A percentile compares a stretch with the other conserved stretches of the same genome.
These are phyloP conservation scores for Zanthoxylum bungeanum DNA, from an alignment of 345 rosid genomes.

Conservation along the genomic window DNA sequence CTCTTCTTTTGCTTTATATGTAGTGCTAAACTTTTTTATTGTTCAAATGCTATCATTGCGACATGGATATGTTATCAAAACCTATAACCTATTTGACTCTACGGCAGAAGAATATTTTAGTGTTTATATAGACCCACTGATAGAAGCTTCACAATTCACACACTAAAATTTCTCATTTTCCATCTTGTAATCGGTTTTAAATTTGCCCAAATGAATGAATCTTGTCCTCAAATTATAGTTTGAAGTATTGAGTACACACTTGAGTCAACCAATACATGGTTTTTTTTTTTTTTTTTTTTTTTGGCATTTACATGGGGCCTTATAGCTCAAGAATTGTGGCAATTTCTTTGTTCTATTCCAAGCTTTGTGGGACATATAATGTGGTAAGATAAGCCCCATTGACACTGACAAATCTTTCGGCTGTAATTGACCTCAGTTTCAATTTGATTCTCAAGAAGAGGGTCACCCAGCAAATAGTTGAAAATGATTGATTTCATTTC, in stretches of 20 bases:
- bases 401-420: constrained; percentile 17
- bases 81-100: not conserved
- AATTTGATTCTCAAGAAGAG: not conserved
- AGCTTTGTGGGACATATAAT: constrained; percentile 21
- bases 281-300: too few species aligned
- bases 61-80: constrained; percentile 7
- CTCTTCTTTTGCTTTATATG: too few species aligned
- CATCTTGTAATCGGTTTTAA: too few species aligned
- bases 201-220: not conserved
- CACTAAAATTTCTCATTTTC: not conserved
- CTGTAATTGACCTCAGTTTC: constrained; percentile 3
- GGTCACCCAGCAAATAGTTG: constrained; percentile 1
- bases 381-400: constrained; percentile 16
- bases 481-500: not conserved
- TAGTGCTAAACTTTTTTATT: constrained; percentile 5
- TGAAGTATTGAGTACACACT: not conserved
- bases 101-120: not conserved
- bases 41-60: constrained; percentile 12
- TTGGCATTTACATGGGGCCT: constrained; percentile 5
- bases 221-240: not conserved
- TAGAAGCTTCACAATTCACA: not conserved
- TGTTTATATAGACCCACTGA: not conserved
- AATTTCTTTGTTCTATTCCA: not conserved
- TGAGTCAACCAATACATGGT: constrained; percentile 19
- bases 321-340: not conserved